Percentiles rank a stretch among this genome's conserved stretches.
These are phyloP conservation scores for Lactarius akahatsu DNA, from an alignment of 768 basidiomycete species.

Conservation along the genomic window DNA sequence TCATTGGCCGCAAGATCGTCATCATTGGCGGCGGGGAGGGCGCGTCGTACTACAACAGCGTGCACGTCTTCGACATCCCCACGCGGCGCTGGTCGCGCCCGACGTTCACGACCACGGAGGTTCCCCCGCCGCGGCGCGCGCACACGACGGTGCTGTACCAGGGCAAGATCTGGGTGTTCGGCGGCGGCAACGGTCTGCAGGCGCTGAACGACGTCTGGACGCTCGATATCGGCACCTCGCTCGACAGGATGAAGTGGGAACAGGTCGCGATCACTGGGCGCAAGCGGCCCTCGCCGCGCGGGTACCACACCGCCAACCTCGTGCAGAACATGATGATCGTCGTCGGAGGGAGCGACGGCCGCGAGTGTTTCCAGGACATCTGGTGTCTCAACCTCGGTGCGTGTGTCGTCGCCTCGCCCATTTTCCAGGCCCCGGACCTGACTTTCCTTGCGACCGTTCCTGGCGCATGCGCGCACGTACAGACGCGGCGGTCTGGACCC, in stretches of 20 bases:
- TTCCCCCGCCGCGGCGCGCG: constrained; percentile 65
- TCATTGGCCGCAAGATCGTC: constrained; percentile 76
- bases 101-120: constrained; percentile 29
- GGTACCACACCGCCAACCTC: constrained; percentile 90
- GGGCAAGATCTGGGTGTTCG: constrained; percentile 80
- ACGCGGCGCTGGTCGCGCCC: constrained; percentile 66
- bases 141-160: constrained; percentile 80
- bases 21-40: constrained; percentile 88
- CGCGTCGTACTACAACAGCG: constrained; percentile 75
- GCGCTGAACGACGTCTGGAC: constrained; percentile 92
- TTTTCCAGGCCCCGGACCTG: neutral
- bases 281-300: constrained; percentile 59
- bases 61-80: constrained; percentile 80
- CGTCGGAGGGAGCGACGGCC: constrained; percentile 89
- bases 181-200: constrained; percentile 90
- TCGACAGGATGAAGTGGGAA: constrained; percentile 55
- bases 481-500: constrained; percentile 40
- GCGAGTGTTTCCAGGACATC: constrained; percentile 83
- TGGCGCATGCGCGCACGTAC: neutral
- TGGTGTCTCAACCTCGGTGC: constrained; percentile 84
- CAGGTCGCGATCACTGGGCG: constrained; percentile 55
- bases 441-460: neutral
- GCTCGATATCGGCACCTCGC: constrained; percentile 56
- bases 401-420: constrained; percentile 37
- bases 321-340: constrained; percentile 84